These are phyloP conservation scores for Stachybotrys elegans DNA, from an alignment of 2,329 filamentous ascomycete genomes.

Conservation along the genomic window DNA sequence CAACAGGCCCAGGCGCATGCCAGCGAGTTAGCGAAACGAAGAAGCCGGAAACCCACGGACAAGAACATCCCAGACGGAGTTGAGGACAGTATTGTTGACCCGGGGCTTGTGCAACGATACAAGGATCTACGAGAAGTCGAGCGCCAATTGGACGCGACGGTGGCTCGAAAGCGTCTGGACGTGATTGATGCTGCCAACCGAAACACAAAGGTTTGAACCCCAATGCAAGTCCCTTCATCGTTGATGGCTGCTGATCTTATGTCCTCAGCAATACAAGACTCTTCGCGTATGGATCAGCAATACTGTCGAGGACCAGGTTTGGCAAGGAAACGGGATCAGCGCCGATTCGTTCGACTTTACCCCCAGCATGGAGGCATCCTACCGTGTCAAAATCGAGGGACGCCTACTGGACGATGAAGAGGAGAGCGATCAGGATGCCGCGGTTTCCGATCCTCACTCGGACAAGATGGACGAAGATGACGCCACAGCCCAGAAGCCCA, in stretches of 20 bases:
- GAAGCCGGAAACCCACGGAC: constrained; percentile 87
- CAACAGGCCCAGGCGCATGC: constrained; percentile 49
- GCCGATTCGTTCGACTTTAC: constrained; percentile 79
- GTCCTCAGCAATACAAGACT: constrained; percentile 64
- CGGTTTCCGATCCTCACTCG: constrained; percentile 13
- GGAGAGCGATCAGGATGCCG: constrained; percentile 54
- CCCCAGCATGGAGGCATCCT: constrained; percentile 71
- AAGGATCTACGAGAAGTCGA: constrained; percentile 80
- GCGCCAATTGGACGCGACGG: constrained; percentile 81
- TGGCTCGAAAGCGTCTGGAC: constrained; percentile 91
- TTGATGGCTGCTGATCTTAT: constrained; percentile 10
- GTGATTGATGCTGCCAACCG: constrained; percentile 76
- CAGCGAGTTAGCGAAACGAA: constrained; percentile 67
- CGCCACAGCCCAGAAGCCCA: constrained; percentile 25
- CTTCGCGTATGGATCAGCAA: constrained; percentile 94
- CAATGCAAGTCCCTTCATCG: background rate
- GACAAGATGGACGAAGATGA: constrained; percentile 18
- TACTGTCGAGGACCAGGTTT: constrained; percentile 88
- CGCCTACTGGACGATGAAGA: constrained; percentile 69
- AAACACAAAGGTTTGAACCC: constrained; percentile 60
- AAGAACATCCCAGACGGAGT: constrained; percentile 90
- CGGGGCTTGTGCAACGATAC: constrained; percentile 78
- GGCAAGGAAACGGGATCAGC: constrained; percentile 70
- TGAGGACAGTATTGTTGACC: constrained; percentile 70
- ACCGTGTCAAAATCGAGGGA: constrained; percentile 88